Percentiles rank a stretch among this genome's conserved stretches.
These are phyloP conservation scores for Paramecium caudatum DNA, from an alignment of 73 alveolate species.

Conservation along the genomic window DNA sequence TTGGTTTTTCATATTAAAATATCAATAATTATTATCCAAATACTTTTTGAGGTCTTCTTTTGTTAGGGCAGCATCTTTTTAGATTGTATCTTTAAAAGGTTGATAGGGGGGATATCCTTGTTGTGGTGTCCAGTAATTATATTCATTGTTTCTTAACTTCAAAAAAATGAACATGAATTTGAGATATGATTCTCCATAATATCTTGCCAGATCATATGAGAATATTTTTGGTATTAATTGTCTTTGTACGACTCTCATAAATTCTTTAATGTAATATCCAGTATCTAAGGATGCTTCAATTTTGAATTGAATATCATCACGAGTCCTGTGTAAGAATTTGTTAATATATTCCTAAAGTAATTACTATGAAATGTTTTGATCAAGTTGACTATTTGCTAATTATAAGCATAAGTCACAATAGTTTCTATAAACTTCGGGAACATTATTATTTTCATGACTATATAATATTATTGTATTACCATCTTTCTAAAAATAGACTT, in stretches of 20 bases:
- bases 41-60: neutral
- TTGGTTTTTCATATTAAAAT: neutral
- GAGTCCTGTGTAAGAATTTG: neutral
- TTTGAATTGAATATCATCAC: neutral
- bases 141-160: neutral
- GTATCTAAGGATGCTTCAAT: neutral
- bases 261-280: neutral
- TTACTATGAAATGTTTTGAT: neutral
- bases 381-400: neutral
- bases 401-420: neutral
- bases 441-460: constrained; percentile 1
- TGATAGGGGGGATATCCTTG: neutral
- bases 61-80: neutral
- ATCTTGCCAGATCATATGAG: neutral
- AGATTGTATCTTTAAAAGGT: neutral
- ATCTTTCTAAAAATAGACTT: neutral
- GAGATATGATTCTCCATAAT: neutral
- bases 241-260: neutral
- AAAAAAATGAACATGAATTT: neutral
- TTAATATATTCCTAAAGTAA: neutral
- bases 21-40: neutral
- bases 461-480: neutral
- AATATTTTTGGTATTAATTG: neutral
- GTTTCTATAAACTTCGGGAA: neutral
- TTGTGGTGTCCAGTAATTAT: neutral